Evolutionary conservation across 2,329 filamentous ascomycete species (phyloP), one percentile per base, ranked within the genome.

Genomic region (Tolypocladium ovalisporum): DNA sequence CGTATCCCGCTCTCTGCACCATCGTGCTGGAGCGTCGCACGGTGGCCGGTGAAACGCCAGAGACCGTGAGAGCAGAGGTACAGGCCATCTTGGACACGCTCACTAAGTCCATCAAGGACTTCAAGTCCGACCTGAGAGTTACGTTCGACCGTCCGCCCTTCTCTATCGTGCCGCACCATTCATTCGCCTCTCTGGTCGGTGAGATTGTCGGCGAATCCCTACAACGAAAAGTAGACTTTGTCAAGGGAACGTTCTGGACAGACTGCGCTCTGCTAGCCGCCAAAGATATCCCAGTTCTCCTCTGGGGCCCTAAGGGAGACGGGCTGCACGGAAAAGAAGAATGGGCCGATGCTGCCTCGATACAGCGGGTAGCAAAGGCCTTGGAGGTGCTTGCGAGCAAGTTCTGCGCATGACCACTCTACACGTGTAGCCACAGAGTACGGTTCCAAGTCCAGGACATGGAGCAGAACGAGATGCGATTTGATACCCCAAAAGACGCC

Each of bases 301-400:
- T 81, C 1, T 79, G 73, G 63, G 77, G 79, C 0, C 77, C 77
- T 0, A 65, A 63, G 10, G 79, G 77, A 0, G 71, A 73, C n/a
- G 79, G 79, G 0, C 60, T 81, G 4, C 78, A 82, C 61, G 70
- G 68, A 1, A 77, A 76, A 54, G 73, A 77, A 57, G 79, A 83
- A 65, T 80, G 73, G 72, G 77, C 77, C 0, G 71, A 76, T 27
- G 67, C 74, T 1, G 62, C 75, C 12, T 78, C 75, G 39, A 62
- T 79, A 12, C 59, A 62, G n/a, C 61, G 71, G 49, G 68, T 76
- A 36, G 58, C 67, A 0, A 60, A 66, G 5, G 60, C 64, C 1
- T 59, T 75, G 52, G 62, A 60, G 1, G 57, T 54, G 1, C 59
- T 72, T 36, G 64, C 65, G 3, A n/a, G 52, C 3, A 61, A 65